A percentile compares a stretch with the other conserved stretches of the same genome.
Conservation (phyloP, 2,329 filamentous ascomycete species). For the Exophiala sp. region DNA sequence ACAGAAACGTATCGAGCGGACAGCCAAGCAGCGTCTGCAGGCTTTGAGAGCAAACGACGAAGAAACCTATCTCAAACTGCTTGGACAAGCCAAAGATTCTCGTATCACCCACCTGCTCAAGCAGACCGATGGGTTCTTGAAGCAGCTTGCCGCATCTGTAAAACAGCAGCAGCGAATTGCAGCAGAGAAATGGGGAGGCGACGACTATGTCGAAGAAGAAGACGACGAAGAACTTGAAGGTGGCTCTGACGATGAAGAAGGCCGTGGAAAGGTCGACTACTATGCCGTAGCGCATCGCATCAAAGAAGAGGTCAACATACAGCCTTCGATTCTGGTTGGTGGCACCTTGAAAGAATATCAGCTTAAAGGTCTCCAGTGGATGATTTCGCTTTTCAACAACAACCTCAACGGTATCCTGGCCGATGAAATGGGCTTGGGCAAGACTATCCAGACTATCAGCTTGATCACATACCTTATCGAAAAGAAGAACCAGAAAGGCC, state of each 20-base stretch:
- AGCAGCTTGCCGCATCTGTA: constrained; percentile 90
- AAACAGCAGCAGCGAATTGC: constrained; percentile 87
- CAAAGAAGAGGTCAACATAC: constrained; percentile 82
- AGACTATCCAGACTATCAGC: constrained; percentile 98
- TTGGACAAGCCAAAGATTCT: constrained; percentile 98
- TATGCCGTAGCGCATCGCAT: constrained; percentile 96
- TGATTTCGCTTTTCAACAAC: constrained; percentile 99
- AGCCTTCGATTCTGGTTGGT: constrained; percentile 83
- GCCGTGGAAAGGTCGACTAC: constrained; percentile 87
- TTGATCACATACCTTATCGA: constrained; percentile 96
- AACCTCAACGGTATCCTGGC: constrained; percentile 98
- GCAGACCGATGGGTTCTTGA: constrained; percentile 96
- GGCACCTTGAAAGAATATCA: constrained; percentile 96
- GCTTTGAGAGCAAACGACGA: constrained; percentile 98
- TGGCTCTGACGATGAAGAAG: constrained; percentile 62
- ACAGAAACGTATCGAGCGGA: constrained; percentile 95
- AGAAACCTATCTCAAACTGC: constrained; percentile 94
- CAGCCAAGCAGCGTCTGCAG: constrained; percentile 98
- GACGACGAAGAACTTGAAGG: constrained; percentile 64
- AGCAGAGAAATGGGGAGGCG: constrained; percentile 72
- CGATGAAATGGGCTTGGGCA: constrained; percentile 99
- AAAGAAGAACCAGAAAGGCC: constrained; percentile 84
- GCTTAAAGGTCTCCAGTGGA: constrained; percentile 97
- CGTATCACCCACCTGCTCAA: constrained; percentile 96
- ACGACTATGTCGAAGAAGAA: constrained; percentile 50